Base-by-base conservation (phyloP, 1,139 yeast species). In the Magnusiomyces tetraspermus region DNA sequence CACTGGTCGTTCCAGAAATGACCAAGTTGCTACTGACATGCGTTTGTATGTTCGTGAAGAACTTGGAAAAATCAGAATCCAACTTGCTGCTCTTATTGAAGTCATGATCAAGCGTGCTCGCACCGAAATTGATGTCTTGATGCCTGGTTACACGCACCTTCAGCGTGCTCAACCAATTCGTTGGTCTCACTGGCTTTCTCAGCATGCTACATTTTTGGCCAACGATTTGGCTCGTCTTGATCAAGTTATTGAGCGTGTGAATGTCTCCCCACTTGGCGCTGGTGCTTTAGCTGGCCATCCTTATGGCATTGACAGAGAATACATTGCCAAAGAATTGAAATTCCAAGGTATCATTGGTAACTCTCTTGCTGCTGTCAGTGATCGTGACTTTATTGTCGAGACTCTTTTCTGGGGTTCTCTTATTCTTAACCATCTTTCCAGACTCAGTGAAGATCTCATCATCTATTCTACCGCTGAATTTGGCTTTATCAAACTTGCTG, bases 201-300 rank as follows among this genome's bases (percentile, higher is more conserved):
- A 89, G 64, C 92, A 92, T 65, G 97, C 97, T 43, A 92, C 97
- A 2, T 92, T 89, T 68, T 84, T 94, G 68, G 79, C 90, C 15
- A 90, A 88, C 65, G 99, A 92, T 67, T 82, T 84, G 71, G 80
- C 86, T 66, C 80, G 98, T 67, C 76, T 94, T 62, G 73, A 78
- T 60, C 94, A 92, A 71, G 77, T 92, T 51, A 78, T 85, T 60
- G 82, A 75, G 56, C 82, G 98, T 69, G 82, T 89, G 55, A 94
- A 94, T 68, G 80, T 78, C 61, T 83, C 89, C 46, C 99, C 99
- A 43, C 76, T 92, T 58, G 99, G 99, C 44, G 82, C 92, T 10
- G 99, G 99, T 63, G 99, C 99, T 2, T 77, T 92, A 57, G 98
- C 99, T 17, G 99, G 99, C 52, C 98, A 92, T 68, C 98, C 99